Evolutionary conservation across 116 monocot genomes (phyloP).

Genomic region (Trichopus zeylanicus): DNA sequence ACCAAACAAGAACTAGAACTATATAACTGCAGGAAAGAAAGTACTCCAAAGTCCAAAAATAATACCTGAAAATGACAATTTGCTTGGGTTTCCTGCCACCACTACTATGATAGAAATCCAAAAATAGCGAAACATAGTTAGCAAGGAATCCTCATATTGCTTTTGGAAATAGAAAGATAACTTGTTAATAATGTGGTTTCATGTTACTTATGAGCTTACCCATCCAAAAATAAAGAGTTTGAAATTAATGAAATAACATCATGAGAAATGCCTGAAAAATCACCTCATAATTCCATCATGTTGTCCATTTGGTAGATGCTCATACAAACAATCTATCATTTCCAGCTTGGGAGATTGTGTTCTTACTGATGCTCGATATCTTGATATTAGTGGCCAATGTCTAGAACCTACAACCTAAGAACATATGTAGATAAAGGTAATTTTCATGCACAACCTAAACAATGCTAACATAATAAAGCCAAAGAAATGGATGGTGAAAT

Average conservation of each 20-base stretch:
- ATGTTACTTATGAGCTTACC: not conserved
- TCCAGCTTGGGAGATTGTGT: conserved; percentile 70
- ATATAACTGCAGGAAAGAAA: not conserved
- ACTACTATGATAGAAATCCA: conserved; percentile 68
- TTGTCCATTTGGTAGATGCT: conserved; percentile 38
- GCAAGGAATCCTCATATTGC: not conserved
- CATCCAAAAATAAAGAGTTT: not conserved
- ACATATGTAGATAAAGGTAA: not conserved
- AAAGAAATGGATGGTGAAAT: not conserved
- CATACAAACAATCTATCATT: conserved; percentile 69
- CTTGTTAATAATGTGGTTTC: no score
- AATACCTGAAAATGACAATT: conserved; percentile 87
- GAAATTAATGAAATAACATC: not conserved
- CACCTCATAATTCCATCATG: conserved; percentile 70
- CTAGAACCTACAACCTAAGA: conserved; percentile 77
- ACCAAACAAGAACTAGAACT: no score
- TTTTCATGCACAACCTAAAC: not conserved
- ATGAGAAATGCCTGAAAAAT: not conserved
- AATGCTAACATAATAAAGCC: not conserved
- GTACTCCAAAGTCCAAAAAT: no score
- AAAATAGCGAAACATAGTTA: conserved; percentile 22
- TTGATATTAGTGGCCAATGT: conserved; percentile 66
- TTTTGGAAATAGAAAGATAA: not conserved
- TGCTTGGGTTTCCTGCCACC: conserved; percentile 52
- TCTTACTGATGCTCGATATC: conserved; percentile 73